Conservation (phyloP, 129 eudicot species). For the Chrysanthemum seticuspe region DNA sequence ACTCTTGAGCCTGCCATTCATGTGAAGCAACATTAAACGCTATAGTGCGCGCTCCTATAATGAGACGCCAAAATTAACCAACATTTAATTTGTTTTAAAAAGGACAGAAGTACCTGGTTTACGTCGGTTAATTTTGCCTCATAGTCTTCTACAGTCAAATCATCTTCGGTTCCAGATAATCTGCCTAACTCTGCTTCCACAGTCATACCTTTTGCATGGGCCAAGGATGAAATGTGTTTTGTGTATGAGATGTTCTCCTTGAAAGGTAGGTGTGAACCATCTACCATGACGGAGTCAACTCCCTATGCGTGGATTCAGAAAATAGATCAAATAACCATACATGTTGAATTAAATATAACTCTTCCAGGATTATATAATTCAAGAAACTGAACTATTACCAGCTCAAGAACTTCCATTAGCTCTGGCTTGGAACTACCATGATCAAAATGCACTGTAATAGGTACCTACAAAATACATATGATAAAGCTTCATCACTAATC, state of each 20-base stretch:
- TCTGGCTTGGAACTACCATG: slow-evolving; percentile 91
- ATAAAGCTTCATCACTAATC: background rate
- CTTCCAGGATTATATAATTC: background rate
- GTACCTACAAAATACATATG: slow-evolving; percentile 56
- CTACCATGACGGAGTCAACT: slow-evolving; percentile 93
- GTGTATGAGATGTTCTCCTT: slow-evolving; percentile 78
- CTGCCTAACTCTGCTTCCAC: slow-evolving; percentile 99
- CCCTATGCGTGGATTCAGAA: slow-evolving; percentile 48
- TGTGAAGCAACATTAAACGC: slow-evolving; percentile 6
- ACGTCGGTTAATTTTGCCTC: slow-evolving; percentile 86
- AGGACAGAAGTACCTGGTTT: slow-evolving; percentile 53
- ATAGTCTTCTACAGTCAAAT: slow-evolving; percentile 86
- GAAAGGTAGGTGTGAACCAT: slow-evolving; percentile 88
- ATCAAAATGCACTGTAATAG: slow-evolving; percentile 93
- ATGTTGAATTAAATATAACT: background rate
- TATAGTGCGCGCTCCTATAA: background rate
- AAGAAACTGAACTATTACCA: slow-evolving; percentile 43
- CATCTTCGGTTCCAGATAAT: slow-evolving; percentile 97
- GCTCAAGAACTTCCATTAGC: slow-evolving; percentile 74
- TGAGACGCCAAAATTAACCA: background rate
- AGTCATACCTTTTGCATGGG: slow-evolving; percentile 63
- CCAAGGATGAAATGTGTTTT: slow-evolving; percentile 62
- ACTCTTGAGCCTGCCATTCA: slow-evolving; percentile 74
- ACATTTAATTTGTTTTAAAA: background rate
- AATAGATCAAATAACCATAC: background rate